phyloP scores from a whole-genome alignment of 495 filamentous ascomycete species.

The Daldinia loculata region DNA sequence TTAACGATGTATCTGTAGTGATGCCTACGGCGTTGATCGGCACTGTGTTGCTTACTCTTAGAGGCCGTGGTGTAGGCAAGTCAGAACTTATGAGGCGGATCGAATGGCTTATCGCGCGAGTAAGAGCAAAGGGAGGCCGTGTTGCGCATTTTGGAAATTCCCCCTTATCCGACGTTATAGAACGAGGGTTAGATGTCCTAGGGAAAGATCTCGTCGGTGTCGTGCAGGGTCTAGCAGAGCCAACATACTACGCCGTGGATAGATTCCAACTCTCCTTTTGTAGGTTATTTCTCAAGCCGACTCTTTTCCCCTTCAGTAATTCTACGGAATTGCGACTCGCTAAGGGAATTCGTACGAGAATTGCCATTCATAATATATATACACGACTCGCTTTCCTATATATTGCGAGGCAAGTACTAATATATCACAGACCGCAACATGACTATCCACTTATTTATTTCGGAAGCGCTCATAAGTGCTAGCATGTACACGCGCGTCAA shows the following conservation, averaged over 20 bases:
- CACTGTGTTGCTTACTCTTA: conserved; percentile 88
- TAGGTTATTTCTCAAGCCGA: background rate
- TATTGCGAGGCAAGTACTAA: conserved; percentile 4
- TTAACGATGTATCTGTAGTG: conserved; percentile 94
- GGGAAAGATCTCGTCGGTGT: conserved; percentile 86
- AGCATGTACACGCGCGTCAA: conserved; percentile 92
- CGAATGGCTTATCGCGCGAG: conserved; percentile 86
- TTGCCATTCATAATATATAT: background rate
- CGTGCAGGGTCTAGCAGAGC: conserved; percentile 80
- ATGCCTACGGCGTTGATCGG: conserved; percentile 98
- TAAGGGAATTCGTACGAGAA: background rate
- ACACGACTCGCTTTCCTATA: background rate
- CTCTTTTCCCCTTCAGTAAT: background rate
- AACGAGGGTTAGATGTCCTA: conserved; percentile 88
- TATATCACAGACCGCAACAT: conserved; percentile 76
- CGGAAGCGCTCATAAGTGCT: conserved; percentile 85
- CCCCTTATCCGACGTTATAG: conserved; percentile 81
- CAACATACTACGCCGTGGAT: conserved; percentile 92
- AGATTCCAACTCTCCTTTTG: conserved; percentile 95
- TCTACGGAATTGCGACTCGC: background rate
- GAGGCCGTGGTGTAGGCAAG: conserved; percentile 91
- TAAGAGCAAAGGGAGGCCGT: conserved; percentile 84
- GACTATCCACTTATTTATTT: conserved; percentile 97
- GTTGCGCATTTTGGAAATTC: conserved; percentile 91
- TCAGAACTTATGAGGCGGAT: conserved; percentile 84